Evolutionary conservation across 441 rosid genomes (phyloP), one percentile per base, ranked within the genome.

Genomic region (Euphorbia schlechtendalii): DNA sequence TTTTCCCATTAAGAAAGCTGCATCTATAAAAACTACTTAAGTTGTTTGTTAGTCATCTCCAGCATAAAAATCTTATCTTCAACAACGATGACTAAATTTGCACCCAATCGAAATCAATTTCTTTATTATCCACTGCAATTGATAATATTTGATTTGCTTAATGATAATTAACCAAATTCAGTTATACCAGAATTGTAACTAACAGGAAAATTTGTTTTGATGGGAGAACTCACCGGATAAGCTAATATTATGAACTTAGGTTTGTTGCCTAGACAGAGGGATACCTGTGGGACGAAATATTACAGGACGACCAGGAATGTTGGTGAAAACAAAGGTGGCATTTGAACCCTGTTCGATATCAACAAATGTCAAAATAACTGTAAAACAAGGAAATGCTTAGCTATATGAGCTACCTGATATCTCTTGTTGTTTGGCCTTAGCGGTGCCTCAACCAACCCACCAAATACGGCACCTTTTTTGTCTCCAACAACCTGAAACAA

Each of bases 271-370:
- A 36, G 36, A 40, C 49, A 60, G 13, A 18, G 49, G 15, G 48
- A 59, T 81, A 90, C 99, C 99, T 48, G 97, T 93, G 56, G 99
- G 89, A 53, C 78, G 92, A 69, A 70, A 90, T 76, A 93, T 76
- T 45, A 74, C 73, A 3, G 92, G 86, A 66, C 79, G 78, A 43
- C 95, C 99, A 3, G 93, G 76, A 61, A 74, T 70, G 68, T 87
- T 73, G 30, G 96, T 87, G 89, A 88, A 93, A 72, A 90, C 97
- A 77, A 88, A 93, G 61, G 97, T 84, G 65, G 69, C 86, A 66
- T 90, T 90, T 21, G 95, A 80, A 77, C 97, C 99, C 99, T 93
- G 81, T 60, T 34, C 65, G 75, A 74, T n/a, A n/a, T n/a, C 70
- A 20, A 61, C 70, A 24, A 64, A 59, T 22, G 65, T 78, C 34